A percentile compares a stretch with the other conserved stretches of the same genome.
Evolutionary conservation across 2,329 filamentous ascomycete species (phyloP).

Genomic region (Coniochaeta hoffmannii): DNA sequence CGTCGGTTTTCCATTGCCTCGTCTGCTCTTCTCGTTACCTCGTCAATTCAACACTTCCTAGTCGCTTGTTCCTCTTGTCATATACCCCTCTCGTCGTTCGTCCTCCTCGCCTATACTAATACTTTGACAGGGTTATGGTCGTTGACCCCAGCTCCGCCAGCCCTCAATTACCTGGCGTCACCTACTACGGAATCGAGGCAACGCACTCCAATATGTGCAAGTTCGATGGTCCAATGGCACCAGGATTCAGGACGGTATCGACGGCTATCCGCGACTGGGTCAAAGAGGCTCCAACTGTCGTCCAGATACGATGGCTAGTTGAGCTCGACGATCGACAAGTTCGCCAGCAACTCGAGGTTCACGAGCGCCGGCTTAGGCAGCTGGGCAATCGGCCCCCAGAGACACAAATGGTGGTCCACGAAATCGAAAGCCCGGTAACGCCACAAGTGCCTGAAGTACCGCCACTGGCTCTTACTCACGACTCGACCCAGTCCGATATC

Average conservation of each 20-base stretch:
- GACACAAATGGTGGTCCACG: slow-evolving; percentile 5
- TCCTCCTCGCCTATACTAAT: slow-evolving; percentile 4
- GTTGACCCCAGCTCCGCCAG: slow-evolving; percentile 65
- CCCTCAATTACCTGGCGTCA: slow-evolving; percentile 61
- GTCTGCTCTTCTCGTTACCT: too few species aligned
- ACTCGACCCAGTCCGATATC: slow-evolving; percentile 4
- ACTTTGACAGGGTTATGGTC: slow-evolving; percentile 41
- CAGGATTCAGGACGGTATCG: slow-evolving; percentile 53
- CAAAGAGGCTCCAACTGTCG: slow-evolving; percentile 43
- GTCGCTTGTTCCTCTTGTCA: slow-evolving; percentile 10
- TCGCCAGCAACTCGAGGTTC: slow-evolving; percentile 34
- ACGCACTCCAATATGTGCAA: slow-evolving; percentile 69
- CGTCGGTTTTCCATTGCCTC: too few species aligned
- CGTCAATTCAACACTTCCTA: too few species aligned
- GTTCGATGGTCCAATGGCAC: slow-evolving; percentile 55
- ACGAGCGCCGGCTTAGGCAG: slow-evolving; percentile 32
- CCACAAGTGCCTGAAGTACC: slow-evolving; percentile 4
- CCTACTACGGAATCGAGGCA: slow-evolving; percentile 67
- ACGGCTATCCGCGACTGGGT: slow-evolving; percentile 44
- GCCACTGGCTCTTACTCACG: slow-evolving; percentile 2
- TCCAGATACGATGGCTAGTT: slow-evolving; percentile 50
- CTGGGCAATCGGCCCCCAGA: slow-evolving; percentile 17
- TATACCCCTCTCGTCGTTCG: not conserved
- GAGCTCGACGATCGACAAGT: slow-evolving; percentile 47
- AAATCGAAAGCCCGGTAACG: not conserved